Evolutionary conservation across 2,329 filamentous ascomycete genomes (phyloP), one percentile per base, ranked within the genome.

Genomic region (Nannizziopsis barbatae): DNA sequence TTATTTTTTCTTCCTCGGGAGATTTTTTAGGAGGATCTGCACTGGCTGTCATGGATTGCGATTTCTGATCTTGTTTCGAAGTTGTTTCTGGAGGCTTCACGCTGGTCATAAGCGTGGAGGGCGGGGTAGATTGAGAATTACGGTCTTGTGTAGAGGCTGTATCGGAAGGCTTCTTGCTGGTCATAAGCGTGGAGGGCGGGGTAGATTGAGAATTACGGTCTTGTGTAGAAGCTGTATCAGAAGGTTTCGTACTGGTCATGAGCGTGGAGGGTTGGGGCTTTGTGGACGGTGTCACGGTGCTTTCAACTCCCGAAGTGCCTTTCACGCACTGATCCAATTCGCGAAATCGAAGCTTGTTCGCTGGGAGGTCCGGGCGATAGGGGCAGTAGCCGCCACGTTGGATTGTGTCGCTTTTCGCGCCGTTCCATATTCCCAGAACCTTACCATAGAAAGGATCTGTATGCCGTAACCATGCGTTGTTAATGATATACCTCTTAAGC

Each of bases 371-470:
- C 30, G 38, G 39, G 5, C 27, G 39, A 22, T 51, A 47, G 35
- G 32, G 45, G 41, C 49, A 47, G 18, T 47, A 47, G 1, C 38
- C 32, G 36, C 30, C 8, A 44, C 1, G 12, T 15, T 12, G 9
- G 14, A n/a, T n/a, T n/a, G n/a, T n/a, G n/a, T n/a, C n/a, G 15
- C 37, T 36, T 10, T 4, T n/a, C 10, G 35, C 49, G 35, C 49
- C 39, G 27, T 51, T 51, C 44, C 49, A 47, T 45, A 48, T 47
- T 20, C 49, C 44, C 33, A 44, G 2, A 11, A 35, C 33, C 5
- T 33, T n/a, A 4, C 27, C 30, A 36, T 32, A 4, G 6, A 12
- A 2, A 31, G 1, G 2, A 11, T 39, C 27, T n/a, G 4, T 20
- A 45, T 12, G 3, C 42, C 49, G 49, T 12, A 32, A 10, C 49